Percentiles rank a stretch among this genome's conserved stretches.
Evolutionary conservation across 257 asterid genomes (phyloP).

Genomic region (Plantago elongata): DNA sequence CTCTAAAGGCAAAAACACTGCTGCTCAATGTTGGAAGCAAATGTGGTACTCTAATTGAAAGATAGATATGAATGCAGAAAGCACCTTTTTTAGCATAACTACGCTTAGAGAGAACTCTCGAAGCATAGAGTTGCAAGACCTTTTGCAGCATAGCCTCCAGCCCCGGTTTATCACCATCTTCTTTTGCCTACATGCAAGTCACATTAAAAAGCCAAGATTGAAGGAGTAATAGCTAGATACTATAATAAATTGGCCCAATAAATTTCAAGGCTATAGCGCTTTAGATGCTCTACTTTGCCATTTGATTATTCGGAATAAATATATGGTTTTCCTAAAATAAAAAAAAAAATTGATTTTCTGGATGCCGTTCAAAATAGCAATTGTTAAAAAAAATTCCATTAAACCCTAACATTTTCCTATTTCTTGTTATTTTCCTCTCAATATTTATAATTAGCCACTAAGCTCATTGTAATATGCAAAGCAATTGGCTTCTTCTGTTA

Average conservation of each 20-base stretch:
- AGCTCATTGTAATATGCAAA: too few species aligned
- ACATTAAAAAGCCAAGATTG: constrained; percentile 16
- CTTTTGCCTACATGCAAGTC: constrained; percentile 63
- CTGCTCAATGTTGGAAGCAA: constrained; percentile 10
- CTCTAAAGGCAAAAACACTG: neutral
- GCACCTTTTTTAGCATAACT: constrained; percentile 86
- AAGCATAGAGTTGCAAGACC: constrained; percentile 90
- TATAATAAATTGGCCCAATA: neutral
- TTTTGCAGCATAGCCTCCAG: constrained; percentile 97
- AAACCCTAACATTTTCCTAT: too few species aligned
- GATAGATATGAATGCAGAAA: constrained; percentile 5
- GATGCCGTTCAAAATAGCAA: too few species aligned
- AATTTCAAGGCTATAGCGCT: too few species aligned
- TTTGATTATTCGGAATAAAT: too few species aligned
- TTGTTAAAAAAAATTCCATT: too few species aligned
- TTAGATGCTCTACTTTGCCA: too few species aligned
- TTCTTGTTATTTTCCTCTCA: too few species aligned
- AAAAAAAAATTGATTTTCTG: too few species aligned
- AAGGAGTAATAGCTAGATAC: constrained; percentile 3
- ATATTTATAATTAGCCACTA: too few species aligned
- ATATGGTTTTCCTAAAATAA: too few species aligned
- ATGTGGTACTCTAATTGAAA: neutral
- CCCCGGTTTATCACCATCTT: constrained; percentile 93
- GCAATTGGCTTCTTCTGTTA: too few species aligned
- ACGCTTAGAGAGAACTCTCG: constrained; percentile 81